Evolutionary conservation across 148 eudicot species (phyloP), one percentile per base, ranked within the genome.

Genomic region (Suaeda aralocaspica): DNA sequence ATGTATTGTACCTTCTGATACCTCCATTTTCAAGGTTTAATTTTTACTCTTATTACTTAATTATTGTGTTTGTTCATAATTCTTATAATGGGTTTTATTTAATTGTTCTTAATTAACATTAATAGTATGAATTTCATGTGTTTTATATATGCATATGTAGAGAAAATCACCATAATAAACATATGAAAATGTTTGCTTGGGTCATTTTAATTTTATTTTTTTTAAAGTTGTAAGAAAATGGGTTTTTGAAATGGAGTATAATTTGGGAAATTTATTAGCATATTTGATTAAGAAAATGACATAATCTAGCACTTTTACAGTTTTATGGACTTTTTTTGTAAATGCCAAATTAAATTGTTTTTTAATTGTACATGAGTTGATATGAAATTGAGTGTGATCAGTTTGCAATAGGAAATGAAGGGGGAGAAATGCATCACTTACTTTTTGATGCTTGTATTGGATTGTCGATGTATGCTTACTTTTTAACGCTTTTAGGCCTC

Each of bases 401-500:
- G 15, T 62, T 51, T 63, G 45, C 21, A 39, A 53, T 33, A 10
- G 59, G 49, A 19, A 28, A 16, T 56, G 34, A 58, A 58, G 70
- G 34, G 24, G 48, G 34, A 58, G 57, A 65, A 48, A 15, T 34
- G 0, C 59, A 39, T 44, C 48, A 59, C 34, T 59, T 50, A 24
- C 6, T 67, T 48, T 39, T n/a, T 61, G 68, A n/a, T n/a, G n/a
- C n/a, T n/a, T 33, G 21, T 72, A 49, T 72, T 52, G 63, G 28
- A 10, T 24, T 18, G 63, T 25, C 67, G 57, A 72, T 52, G 3
- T 51, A n/a, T 18, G 18, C 24, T n/a, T 52, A 24, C 50, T 64
- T 60, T 53, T 31, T 59, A 42, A 72, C 59, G 62, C 36, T 18
- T 63, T 52, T 79, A 85, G 95, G 84, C 80, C 71, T 77, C 81